phyloP scores from a whole-genome alignment of 306 rosid genomes.

The Medicago arabica region DNA sequence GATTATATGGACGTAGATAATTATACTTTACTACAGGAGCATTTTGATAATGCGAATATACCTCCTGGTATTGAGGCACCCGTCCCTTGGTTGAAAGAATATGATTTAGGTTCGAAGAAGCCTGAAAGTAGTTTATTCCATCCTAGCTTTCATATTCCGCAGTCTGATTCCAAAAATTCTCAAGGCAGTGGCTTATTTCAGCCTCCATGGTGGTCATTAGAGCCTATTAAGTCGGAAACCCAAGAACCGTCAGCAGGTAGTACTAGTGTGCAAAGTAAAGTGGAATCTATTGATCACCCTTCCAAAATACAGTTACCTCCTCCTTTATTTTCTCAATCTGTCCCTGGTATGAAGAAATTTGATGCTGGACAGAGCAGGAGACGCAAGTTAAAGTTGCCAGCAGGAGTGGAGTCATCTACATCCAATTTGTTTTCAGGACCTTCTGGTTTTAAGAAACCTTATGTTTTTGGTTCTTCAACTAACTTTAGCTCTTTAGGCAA shows the following conservation, averaged over 20 bases:
- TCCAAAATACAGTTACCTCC: conserved; percentile 39
- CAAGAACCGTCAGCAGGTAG: conserved; percentile 37
- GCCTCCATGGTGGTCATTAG: conserved; percentile 45
- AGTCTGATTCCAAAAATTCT: conserved; percentile 36
- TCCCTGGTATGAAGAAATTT: conserved; percentile 49
- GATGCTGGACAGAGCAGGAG: conserved; percentile 43
- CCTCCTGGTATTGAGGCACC: conserved; percentile 88
- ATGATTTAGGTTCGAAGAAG: conserved; percentile 39
- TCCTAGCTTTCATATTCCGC: conserved; percentile 38
- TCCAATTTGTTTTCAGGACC: conserved; percentile 54
- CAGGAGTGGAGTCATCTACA: conserved; percentile 52
- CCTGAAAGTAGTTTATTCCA: conserved; percentile 49
- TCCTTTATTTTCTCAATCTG: conserved; percentile 42
- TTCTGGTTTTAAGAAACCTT: conserved; percentile 56
- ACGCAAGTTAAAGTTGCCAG: conserved; percentile 46
- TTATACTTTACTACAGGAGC: conserved; percentile 62
- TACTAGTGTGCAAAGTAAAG: conserved; percentile 47
- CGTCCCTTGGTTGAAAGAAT: conserved; percentile 65
- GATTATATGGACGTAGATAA: conserved; percentile 65
- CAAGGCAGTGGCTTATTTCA: conserved; percentile 34
- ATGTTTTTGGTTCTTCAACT: conserved; percentile 44
- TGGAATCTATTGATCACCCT: conserved; percentile 37
- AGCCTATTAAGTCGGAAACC: conserved; percentile 38
- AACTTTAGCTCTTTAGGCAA: conserved; percentile 36
- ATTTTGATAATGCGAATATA: conserved; percentile 68